These are phyloP conservation scores for Phaeophleospora eucalypticola DNA, from an alignment of 2,329 filamentous ascomycete genomes.

Conservation along the genomic window DNA sequence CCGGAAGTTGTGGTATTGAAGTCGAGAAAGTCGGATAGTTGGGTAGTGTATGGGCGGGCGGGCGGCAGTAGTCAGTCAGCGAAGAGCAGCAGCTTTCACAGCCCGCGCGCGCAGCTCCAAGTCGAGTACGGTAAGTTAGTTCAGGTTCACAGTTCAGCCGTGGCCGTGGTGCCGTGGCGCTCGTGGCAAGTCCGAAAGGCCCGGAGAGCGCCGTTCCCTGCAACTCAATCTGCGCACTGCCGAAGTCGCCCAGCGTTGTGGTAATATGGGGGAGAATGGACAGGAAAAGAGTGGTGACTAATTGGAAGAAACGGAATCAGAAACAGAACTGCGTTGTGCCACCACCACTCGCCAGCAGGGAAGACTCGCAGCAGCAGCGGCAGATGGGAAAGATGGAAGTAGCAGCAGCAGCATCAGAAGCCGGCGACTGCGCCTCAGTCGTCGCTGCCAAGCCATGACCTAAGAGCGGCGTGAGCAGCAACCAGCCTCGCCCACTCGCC, in stretches of 20 bases:
- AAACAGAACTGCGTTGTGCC: no score
- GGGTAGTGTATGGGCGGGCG: no score
- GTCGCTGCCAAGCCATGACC: neutral
- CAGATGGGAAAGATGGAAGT: no score
- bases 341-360: no score
- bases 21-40: no score
- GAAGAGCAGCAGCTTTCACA: neutral
- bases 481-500: no score
- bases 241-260: neutral
- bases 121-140: neutral
- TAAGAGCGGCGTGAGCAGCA: no score
- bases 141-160: no score
- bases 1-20: no score
- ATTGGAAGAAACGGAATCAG: no score
- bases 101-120: neutral
- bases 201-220: neutral
- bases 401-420: no score
- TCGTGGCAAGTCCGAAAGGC: conserved; percentile 1
- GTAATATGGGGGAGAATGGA: neutral
- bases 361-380: no score
- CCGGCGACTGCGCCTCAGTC: neutral
- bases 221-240: neutral
- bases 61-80: neutral
- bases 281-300: neutral
- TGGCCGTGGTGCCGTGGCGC: neutral